phyloP scores from a whole-genome alignment of 2,329 filamentous ascomycete genomes.

The Verticillium nubilum region DNA sequence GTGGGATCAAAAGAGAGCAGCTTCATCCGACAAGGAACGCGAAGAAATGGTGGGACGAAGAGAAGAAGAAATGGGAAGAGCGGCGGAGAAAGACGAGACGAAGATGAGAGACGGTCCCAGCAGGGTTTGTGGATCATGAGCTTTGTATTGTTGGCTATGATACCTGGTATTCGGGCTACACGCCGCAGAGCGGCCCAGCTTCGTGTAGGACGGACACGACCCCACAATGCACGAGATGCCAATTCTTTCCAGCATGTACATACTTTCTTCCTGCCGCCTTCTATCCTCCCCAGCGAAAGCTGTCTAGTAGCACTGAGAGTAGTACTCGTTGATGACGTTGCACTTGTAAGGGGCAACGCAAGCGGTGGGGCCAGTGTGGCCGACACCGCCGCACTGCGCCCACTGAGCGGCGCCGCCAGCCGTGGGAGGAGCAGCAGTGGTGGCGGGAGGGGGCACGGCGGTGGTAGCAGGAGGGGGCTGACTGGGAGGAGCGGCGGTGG shows the following conservation, averaged over 20 bases:
- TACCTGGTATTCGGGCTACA: too few species aligned
- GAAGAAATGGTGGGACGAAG: background rate
- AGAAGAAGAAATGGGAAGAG: background rate
- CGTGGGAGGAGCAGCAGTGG: conserved; percentile 3
- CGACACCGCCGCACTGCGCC: conserved; percentile 31
- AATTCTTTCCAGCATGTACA: too few species aligned
- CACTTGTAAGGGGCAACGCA: conserved; percentile 30
- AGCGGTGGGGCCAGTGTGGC: conserved; percentile 27
- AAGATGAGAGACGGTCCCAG: too few species aligned
- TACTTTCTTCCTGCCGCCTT: background rate
- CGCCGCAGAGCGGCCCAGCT: too few species aligned
- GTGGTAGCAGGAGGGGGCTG: background rate
- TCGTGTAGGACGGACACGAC: too few species aligned
- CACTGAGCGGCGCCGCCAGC: conserved; percentile 20
- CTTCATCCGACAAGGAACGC: background rate
- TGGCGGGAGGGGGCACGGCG: background rate
- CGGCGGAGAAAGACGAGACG: too few species aligned
- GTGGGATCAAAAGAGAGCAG: background rate
- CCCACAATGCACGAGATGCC: too few species aligned
- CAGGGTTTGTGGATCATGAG: too few species aligned
- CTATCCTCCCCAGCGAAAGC: background rate
- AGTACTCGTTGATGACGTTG: conserved; percentile 31
- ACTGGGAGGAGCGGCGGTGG: background rate
- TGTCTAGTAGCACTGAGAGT: conserved; percentile 33
- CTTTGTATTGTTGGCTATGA: too few species aligned